Evolutionary conservation across 441 rosid species (phyloP).

Genomic region (Dalechampia spathulata): DNA sequence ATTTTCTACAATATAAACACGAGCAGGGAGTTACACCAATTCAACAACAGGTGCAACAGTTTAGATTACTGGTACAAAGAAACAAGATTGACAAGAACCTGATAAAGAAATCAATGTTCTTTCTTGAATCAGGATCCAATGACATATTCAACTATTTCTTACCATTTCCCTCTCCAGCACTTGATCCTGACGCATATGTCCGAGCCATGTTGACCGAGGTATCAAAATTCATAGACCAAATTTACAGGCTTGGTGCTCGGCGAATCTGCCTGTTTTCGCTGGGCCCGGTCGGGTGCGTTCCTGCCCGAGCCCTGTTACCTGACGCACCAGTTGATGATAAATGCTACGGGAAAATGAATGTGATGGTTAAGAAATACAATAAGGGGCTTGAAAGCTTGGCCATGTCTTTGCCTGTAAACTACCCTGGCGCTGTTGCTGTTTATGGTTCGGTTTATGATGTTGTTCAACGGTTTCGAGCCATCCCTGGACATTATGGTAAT

Average conservation of each 20-base stretch:
- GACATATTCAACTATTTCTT: constrained; percentile 50
- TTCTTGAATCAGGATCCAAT: constrained; percentile 56
- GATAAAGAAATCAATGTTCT: constrained; percentile 32
- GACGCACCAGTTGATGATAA: constrained; percentile 23
- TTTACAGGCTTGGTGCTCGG: constrained; percentile 39
- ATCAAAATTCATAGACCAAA: constrained; percentile 18
- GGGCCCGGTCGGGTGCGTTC: constrained; percentile 49
- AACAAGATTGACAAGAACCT: constrained; percentile 22
- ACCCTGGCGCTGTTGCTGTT: constrained; percentile 37
- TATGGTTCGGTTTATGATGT: constrained; percentile 44
- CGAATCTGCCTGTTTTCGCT: constrained; percentile 38
- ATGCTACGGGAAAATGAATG: constrained; percentile 47
- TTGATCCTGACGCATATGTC: constrained; percentile 33
- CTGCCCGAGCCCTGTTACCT: constrained; percentile 43
- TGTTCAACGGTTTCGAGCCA: constrained; percentile 34
- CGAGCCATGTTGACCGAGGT: constrained; percentile 36
- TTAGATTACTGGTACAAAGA: constrained; percentile 33
- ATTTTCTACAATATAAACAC: too few relatives aligned
- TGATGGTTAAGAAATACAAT: constrained; percentile 47
- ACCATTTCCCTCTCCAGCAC: constrained; percentile 22
- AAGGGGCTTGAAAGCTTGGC: constrained; percentile 37
- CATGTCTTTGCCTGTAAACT: constrained; percentile 21
- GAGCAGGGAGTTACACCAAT: constrained; percentile 44
- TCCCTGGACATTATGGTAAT: constrained; percentile 47
- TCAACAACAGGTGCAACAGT: constrained; percentile 45